Conservation (phyloP, 768 basidiomycete species). For the Tricholoma sp. region DNA sequence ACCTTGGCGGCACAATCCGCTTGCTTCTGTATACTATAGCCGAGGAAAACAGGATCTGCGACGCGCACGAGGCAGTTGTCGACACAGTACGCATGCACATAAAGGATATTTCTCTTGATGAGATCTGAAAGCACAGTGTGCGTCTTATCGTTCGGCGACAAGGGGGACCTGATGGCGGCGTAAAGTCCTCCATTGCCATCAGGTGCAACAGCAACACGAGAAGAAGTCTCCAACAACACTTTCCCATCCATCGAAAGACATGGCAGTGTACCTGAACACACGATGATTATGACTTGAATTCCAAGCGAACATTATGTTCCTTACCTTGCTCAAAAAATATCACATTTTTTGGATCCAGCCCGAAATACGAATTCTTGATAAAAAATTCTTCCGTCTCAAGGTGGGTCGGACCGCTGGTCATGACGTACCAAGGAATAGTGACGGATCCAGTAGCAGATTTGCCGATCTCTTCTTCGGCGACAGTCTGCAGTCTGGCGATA, state of each 20-base stretch:
- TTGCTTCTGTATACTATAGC: slow-evolving; percentile 84
- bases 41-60: slow-evolving; percentile 95
- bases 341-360: slow-evolving; percentile 73
- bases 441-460: slow-evolving; percentile 54
- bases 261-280: slow-evolving; percentile 77
- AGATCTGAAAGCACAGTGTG: slow-evolving; percentile 85
- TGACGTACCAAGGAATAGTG: slow-evolving; percentile 93
- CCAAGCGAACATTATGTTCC: background rate
- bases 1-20: slow-evolving; percentile 96
- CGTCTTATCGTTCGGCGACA: slow-evolving; percentile 53
- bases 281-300: slow-evolving; percentile 4
- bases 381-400: slow-evolving; percentile 85
- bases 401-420: slow-evolving; percentile 97
- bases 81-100: slow-evolving; percentile 94
- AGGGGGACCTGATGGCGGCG: slow-evolving; percentile 80
- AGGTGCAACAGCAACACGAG: slow-evolving; percentile 88
- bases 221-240: slow-evolving; percentile 77
- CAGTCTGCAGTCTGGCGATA: slow-evolving; percentile 74
- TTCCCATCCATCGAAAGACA: slow-evolving; percentile 94
- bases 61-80: slow-evolving; percentile 99
- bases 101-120: slow-evolving; percentile 65
- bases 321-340: slow-evolving; percentile 96
- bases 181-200: slow-evolving; percentile 98
- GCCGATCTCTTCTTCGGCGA: slow-evolving; percentile 56
- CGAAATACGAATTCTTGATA: slow-evolving; percentile 70